Percentiles rank a stretch among this genome's conserved stretches.
These are phyloP conservation scores for Parasitella parasitica DNA, from an alignment of 371 early-diverging fungal species.

Conservation along the genomic window DNA sequence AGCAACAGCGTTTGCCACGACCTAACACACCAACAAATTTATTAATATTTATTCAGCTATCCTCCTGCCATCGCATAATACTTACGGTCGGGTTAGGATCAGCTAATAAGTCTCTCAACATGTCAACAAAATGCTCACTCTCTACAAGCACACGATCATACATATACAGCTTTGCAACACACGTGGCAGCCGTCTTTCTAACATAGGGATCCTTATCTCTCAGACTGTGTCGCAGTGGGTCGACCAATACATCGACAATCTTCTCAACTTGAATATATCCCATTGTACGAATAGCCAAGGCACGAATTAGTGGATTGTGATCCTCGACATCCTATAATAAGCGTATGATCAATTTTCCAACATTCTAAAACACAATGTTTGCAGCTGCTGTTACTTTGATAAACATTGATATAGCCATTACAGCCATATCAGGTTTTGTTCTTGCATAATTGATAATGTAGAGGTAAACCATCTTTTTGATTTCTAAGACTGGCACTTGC, in stretches of 20 bases:
- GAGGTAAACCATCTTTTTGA: constrained; percentile 94
- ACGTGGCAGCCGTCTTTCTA: constrained; percentile 93
- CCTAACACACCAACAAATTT: constrained; percentile 51
- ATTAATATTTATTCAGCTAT: neutral
- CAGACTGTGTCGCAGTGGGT: constrained; percentile 73
- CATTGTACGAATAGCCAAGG: constrained; percentile 93
- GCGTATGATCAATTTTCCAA: too few relatives aligned
- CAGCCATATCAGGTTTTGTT: constrained; percentile 87
- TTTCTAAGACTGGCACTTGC: constrained; percentile 53
- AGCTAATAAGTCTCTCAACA: constrained; percentile 83
- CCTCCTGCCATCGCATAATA: neutral
- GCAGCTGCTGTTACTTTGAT: constrained; percentile 45
- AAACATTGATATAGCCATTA: constrained; percentile 76
- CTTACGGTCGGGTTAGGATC: constrained; percentile 94
- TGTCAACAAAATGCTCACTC: constrained; percentile 80
- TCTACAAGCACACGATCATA: constrained; percentile 63
- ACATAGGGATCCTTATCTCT: constrained; percentile 88
- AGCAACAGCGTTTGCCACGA: constrained; percentile 91
- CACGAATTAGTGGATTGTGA: constrained; percentile 89
- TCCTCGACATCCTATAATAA: constrained; percentile 82
- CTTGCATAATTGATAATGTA: constrained; percentile 87
- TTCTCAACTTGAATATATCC: constrained; percentile 91
- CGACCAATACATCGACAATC: constrained; percentile 78
- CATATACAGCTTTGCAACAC: constrained; percentile 83
- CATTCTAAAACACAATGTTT: neutral